phyloP scores from a whole-genome alignment of 768 basidiomycete genomes.

The Lactarius quietus region DNA sequence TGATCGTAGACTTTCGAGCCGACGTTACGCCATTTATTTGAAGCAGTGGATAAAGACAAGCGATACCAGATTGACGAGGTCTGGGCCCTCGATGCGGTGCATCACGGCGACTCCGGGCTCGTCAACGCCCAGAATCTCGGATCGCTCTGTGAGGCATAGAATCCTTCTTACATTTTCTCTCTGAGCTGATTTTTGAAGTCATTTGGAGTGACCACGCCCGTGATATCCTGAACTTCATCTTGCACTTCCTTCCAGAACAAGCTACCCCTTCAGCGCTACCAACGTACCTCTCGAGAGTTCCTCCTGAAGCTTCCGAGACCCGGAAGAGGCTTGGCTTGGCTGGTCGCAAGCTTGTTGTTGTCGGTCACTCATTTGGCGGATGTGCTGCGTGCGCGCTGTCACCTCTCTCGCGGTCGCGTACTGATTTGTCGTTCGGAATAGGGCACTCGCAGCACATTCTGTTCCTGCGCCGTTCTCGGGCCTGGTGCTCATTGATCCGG shows the following conservation, averaged over 20 bases:
- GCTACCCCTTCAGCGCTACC: slow-evolving; percentile 41
- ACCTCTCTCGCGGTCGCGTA: slow-evolving; percentile 4
- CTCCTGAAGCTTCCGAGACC: slow-evolving; percentile 38
- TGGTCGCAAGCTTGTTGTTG: slow-evolving; percentile 53
- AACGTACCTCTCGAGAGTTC: slow-evolving; percentile 49
- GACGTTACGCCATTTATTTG: slow-evolving; percentile 50
- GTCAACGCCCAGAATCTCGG: slow-evolving; percentile 59
- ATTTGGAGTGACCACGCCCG: slow-evolving; percentile 77
- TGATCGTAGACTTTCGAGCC: slow-evolving; percentile 73
- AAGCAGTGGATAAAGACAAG: slow-evolving; percentile 34
- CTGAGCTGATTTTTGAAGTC: slow-evolving; percentile 39
- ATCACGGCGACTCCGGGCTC: slow-evolving; percentile 82
- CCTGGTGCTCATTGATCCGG: slow-evolving; percentile 76
- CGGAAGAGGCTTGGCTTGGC: slow-evolving; percentile 49
- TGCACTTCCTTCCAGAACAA: slow-evolving; percentile 57
- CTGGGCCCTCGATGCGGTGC: slow-evolving; percentile 80
- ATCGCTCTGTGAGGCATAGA: slow-evolving; percentile 49
- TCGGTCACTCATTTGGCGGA: slow-evolving; percentile 87
- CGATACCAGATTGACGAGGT: slow-evolving; percentile 56
- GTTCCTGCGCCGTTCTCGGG: slow-evolving; percentile 66
- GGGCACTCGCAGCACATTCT: slow-evolving; percentile 60
- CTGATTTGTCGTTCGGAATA: slow-evolving; percentile 30
- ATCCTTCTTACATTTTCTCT: slow-evolving; percentile 7
- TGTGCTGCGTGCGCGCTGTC: slow-evolving; percentile 57
- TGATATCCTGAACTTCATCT: slow-evolving; percentile 74